Evolutionary conservation across 2,329 filamentous ascomycete species (phyloP), one percentile per base, ranked within the genome.

Genomic region (Hymenoscyphus occultus): DNA sequence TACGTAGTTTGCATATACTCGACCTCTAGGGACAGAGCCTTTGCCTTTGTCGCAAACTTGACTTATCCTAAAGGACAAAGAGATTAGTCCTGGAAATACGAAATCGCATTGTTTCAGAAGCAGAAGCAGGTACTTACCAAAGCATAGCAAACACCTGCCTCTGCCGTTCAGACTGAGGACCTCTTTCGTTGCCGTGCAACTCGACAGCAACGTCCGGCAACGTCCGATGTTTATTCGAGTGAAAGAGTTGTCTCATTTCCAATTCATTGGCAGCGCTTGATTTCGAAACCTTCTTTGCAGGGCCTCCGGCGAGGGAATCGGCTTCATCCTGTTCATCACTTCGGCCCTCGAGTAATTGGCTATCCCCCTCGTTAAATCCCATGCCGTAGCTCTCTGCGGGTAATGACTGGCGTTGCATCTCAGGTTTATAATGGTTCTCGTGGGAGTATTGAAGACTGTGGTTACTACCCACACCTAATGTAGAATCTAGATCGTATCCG

Each of bases 1-100:
- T 59, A 94, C 95, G 77, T 99, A 99, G 76, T 93, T 93, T 66
- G 93, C 92, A 77, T 98, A 99, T 1, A 99, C 95, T 65, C 94
- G 86, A 69, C 95, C 95, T 72, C 95, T 85, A 6, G 95, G 93
- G 0, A 98, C 94, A 5, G 95, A 97, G 0, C 89, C 90, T 75
- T 91, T 92, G 56, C 90, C 90, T 67, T 86, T 86, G 57, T 85
- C 82, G 77, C 91, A 94, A 0, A 90, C 87, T 61, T 84, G 83
- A 72, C 88, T 88, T 71, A 94, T 86, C 90, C 90, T 93, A 71
- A 5, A 69, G 28, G 28, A 59, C 63, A 56, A 51, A 56, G 45
- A 7, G 39, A 56, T 31, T 28, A 66, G 61, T 45, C 22, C 35
- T 16, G n/a, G 16, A 40, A 40, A 19, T 22, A 40, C 16, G 4